These are phyloP conservation scores for Mortierella polycephala DNA, from an alignment of 371 early-diverging fungal species.

Conservation along the genomic window DNA sequence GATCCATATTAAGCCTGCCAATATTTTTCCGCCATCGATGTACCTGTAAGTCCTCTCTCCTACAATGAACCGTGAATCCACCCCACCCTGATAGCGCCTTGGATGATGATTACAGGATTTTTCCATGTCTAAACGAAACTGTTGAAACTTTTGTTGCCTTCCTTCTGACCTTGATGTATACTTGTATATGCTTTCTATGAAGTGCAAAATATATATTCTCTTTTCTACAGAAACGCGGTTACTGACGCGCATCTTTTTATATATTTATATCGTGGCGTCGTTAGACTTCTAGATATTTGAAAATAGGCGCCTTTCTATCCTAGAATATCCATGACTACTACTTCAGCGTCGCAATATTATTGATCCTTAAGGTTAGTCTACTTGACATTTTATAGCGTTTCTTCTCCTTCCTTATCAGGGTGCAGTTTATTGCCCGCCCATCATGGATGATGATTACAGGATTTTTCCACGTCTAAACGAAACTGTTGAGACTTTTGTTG, in stretches of 20 bases:
- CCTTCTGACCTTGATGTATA: conserved; percentile 42
- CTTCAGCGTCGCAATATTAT: background rate
- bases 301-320: too few relatives aligned
- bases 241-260: background rate
- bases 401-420: background rate
- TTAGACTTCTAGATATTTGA: too few relatives aligned
- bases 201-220: background rate
- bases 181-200: background rate
- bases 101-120: conserved; percentile 51
- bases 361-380: background rate
- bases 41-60: background rate
- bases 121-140: conserved; percentile 54
- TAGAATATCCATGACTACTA: background rate
- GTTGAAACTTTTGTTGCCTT: conserved; percentile 55
- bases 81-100: background rate
- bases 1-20: too few relatives aligned
- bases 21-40: too few relatives aligned
- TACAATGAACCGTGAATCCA: too few relatives aligned
- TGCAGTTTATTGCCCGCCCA: background rate
- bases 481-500: conserved; percentile 54
- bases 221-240: background rate
- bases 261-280: too few relatives aligned
- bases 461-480: conserved; percentile 51
- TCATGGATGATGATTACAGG: conserved; percentile 46
- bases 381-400: too few relatives aligned